These are phyloP conservation scores for Entonaema liquescens DNA, from an alignment of 495 filamentous ascomycete genomes.

Conservation along the genomic window DNA sequence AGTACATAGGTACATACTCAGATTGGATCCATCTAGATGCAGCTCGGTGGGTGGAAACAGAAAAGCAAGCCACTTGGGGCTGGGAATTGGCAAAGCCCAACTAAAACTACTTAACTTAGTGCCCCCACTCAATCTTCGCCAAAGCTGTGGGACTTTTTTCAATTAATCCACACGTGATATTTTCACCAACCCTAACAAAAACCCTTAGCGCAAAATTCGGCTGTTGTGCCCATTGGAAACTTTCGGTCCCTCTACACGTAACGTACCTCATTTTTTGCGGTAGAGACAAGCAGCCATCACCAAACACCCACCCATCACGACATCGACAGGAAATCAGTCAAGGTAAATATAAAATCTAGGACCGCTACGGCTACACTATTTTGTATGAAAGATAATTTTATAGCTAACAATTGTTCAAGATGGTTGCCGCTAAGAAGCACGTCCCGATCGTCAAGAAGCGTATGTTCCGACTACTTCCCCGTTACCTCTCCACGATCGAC, in stretches of 20 bases:
- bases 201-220: constrained; percentile 40
- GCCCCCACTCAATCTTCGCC: not conserved
- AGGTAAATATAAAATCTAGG: constrained; percentile 48
- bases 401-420: constrained; percentile 65
- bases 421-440: constrained; percentile 99
- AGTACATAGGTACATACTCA: not conserved
- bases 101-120: not conserved
- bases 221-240: constrained; percentile 39
- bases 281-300: constrained; percentile 44
- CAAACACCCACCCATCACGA: constrained; percentile 52
- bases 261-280: constrained; percentile 50
- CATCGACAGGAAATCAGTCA: constrained; percentile 56
- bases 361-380: not conserved
- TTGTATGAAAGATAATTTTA: constrained; percentile 22
- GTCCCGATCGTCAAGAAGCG: constrained; percentile 99
- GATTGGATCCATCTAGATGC: no score
- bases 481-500: constrained; percentile 4
- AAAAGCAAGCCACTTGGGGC: not conserved
- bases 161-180: constrained; percentile 11
- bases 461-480: constrained; percentile 62
- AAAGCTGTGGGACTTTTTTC: no score
- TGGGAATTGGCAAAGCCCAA: not conserved
- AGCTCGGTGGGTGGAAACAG: no score
- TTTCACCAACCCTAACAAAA: constrained; percentile 39
- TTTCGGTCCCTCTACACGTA: constrained; percentile 30